Base-by-base conservation (phyloP, 768 basidiomycete species). In the Cyathus striatus region DNA sequence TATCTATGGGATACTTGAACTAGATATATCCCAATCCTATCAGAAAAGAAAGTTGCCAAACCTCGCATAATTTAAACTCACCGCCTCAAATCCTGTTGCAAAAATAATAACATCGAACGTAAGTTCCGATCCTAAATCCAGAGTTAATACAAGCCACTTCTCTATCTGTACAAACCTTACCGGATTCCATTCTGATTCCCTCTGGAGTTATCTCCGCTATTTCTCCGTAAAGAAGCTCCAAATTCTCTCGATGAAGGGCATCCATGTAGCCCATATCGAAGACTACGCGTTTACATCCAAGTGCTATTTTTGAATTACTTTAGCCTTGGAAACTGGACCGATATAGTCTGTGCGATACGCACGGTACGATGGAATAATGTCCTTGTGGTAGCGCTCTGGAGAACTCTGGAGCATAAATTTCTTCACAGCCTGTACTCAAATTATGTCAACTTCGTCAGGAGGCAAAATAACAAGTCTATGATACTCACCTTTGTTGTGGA, bases 201-300 rank as follows among this genome's bases (percentile, higher is more conserved):
- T 66, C 60, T 43, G 68, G 61, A 7, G 59, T 55, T 27, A 75
- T 62, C 7, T 51, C 49, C 12, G 62, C 57, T 16, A 76, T 65
- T 0, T 60, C 66, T 9, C 65, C 65, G 57, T 63, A 73, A 14
- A 62, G 59, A 18, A 79, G 52, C 2, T 60, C 47, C 6, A 80
- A 59, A 54, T 82, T 79, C 4, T 66, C 59, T 5, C 60, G 64
- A 45, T 73, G 63, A 23, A 79, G 57, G 6, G 66, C 51, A 18
- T 59, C 46, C 24, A 80, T 63, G 49, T 71, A 81, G 14, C 63
- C 64, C 0, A 68, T 62, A 49, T 81, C 73, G 41, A 72, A 61
- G 4, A 80, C 60, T 6, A 78, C 51, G n/a, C 80, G 74, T 55
- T 75, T 78, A 51, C 78, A 81, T 2, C 79, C 78, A 32, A 69